Evolutionary conservation across 768 basidiomycete genomes (phyloP), one percentile per base, ranked within the genome.

Genomic region (Trametes gibbosa): DNA sequence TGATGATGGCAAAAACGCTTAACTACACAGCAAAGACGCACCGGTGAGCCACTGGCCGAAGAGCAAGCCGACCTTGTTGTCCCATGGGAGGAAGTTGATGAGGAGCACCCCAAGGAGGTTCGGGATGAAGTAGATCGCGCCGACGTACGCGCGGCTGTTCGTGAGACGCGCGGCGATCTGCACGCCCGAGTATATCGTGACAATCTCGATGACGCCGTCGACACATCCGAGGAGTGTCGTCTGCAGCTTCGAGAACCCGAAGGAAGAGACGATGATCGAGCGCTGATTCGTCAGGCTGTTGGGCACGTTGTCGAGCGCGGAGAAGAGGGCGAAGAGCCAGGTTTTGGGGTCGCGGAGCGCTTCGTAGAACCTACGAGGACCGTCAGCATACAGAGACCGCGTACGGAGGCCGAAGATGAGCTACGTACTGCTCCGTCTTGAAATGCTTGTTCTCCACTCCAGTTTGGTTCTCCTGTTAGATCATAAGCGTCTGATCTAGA

Each of bases 391-490:
- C 16, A 32, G 19, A 21, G 17, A 23, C 7, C 29, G 13, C n/a
- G 47, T 14, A n/a, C n/a, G 27, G 24, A 25, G 45, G 45, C 27
- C 24, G 19, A 13, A 25, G 47, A 32, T 7, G 14, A 32, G 41
- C n/a, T 41, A 78, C 86, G 62, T 55, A 89, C 89, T 92, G 90
- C 37, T 89, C 86, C 53, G 77, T 82, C 74, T 92, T 92, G 74
- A 89, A 92, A 52, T 79, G 79, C 65, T 92, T 92, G 68, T 89
- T 91, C 72, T 91, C 90, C 10, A 90, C 81, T 29, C 90, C 90
- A 0, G 87, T 87, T 81, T 92, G 88, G 62, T 90, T 90, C 71
- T 76, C 80, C 83, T 85, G 62, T 6, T 23, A 19, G 58, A 12
- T 8, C 21, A 14, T 24, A 17, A 46, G n/a, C 8, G 34, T 4